Evolutionary conservation across 495 filamentous ascomycete species (phyloP).

Genomic region (Penicillium crystallinum): DNA sequence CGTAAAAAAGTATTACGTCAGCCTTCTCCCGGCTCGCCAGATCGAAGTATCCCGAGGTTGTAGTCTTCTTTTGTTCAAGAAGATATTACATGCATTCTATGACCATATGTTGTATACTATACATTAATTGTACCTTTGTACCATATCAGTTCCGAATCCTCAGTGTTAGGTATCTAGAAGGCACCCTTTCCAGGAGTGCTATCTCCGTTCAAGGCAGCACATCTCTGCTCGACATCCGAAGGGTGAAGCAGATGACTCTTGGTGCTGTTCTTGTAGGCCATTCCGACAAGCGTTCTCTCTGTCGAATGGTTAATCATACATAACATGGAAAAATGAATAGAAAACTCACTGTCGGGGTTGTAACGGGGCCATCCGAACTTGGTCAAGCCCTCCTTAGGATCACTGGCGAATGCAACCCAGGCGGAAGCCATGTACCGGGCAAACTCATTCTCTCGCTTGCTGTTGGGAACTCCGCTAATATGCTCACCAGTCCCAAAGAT

Average conservation of each 20-base stretch:
- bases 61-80: too few species aligned
- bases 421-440: conserved; percentile 39
- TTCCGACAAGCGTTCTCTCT: conserved; percentile 1
- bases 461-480: conserved; percentile 31
- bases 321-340: not conserved
- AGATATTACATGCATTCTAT: too few species aligned
- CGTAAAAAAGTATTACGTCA: not conserved
- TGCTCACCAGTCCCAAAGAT: conserved; percentile 41
- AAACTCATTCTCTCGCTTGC: conserved; percentile 23
- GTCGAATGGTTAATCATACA: not conserved
- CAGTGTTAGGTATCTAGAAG: not conserved
- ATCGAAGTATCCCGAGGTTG: too few species aligned
- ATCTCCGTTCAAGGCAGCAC: not conserved
- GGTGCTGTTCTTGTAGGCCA: not conserved
- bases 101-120: not conserved
- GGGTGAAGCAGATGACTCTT: not conserved
- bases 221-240: not conserved
- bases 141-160: not conserved
- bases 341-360: conserved; percentile 19
- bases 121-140: not conserved
- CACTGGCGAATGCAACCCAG: conserved; percentile 48
- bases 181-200: not conserved
- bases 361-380: conserved; percentile 39
- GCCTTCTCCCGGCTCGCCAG: too few species aligned
- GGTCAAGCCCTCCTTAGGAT: conserved; percentile 40